Evolutionary conservation across 1,284 basidiomycete genomes (phyloP).

Genomic region (Rhodotorula sp.): DNA sequence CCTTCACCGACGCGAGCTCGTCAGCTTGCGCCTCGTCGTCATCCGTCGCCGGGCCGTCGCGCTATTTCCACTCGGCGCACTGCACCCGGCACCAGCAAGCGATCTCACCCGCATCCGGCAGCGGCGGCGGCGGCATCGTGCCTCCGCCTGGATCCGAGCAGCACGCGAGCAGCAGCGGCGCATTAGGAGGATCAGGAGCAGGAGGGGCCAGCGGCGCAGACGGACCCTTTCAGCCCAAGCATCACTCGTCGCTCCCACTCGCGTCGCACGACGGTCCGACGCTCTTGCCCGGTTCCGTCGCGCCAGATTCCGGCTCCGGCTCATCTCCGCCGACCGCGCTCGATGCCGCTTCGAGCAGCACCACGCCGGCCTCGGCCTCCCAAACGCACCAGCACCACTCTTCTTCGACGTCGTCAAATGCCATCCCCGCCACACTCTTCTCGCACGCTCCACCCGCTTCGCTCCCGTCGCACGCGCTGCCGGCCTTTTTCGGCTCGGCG

Average conservation of each 20-base stretch:
- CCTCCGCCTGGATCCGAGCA: not conserved
- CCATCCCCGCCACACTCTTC: constrained; percentile 5
- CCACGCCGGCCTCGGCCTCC: constrained; percentile 15
- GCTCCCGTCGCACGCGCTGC: constrained; percentile 25
- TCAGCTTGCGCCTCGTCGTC: not conserved
- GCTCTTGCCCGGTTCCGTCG: constrained; percentile 3
- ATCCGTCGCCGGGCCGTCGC: constrained; percentile 5
- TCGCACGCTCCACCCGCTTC: constrained; percentile 3
- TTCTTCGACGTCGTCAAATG: not conserved
- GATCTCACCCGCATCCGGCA: not conserved
- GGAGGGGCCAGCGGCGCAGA: not conserved
- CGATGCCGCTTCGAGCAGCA: constrained; percentile 6
- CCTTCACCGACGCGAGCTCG: not conserved
- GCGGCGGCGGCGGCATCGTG: not conserved
- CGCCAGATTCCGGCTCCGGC: not conserved
- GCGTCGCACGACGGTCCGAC: not conserved
- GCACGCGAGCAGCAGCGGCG: constrained; percentile 1
- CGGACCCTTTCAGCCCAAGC: constrained; percentile 3
- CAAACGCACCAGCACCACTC: constrained; percentile 10
- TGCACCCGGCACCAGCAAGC: constrained; percentile 16
- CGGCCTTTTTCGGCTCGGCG: constrained; percentile 34
- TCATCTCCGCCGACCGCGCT: not conserved
- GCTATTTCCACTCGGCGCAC: constrained; percentile 9
- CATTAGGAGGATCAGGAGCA: not conserved
- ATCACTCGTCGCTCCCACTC: constrained; percentile 8